These are phyloP conservation scores for Cairneyella variabilis DNA, from an alignment of 495 filamentous ascomycete genomes.

Conservation along the genomic window DNA sequence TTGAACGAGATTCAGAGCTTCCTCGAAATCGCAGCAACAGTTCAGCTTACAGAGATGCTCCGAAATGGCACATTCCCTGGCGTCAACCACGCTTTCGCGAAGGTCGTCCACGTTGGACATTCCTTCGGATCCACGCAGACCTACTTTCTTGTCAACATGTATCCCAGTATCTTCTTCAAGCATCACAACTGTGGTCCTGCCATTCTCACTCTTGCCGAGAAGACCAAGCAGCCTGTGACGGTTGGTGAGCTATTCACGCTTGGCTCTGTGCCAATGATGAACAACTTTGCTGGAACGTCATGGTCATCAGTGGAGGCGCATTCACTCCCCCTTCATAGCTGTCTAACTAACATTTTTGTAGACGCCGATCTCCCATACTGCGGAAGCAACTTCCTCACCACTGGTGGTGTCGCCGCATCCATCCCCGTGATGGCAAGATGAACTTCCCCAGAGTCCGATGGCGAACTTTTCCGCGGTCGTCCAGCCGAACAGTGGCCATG, in stretches of 20 bases:
- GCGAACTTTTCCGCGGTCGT: conserved; percentile 40
- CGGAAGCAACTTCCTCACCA: conserved; percentile 45
- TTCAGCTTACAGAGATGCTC: conserved; percentile 42
- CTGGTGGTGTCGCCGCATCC: conserved; percentile 30
- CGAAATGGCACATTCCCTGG: conserved; percentile 38
- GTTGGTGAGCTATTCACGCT: conserved; percentile 49
- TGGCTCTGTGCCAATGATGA: conserved; percentile 22
- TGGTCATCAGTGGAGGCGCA: conserved; percentile 36
- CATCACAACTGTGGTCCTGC: conserved; percentile 44
- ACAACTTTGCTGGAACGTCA: conserved; percentile 18
- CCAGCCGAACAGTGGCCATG: conserved; percentile 48
- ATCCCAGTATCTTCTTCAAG: conserved; percentile 50
- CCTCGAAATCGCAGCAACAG: conserved; percentile 50
- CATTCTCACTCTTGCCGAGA: conserved; percentile 37
- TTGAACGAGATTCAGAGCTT: conserved; percentile 50
- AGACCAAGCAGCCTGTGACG: conserved; percentile 45
- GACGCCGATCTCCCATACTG: conserved; percentile 48
- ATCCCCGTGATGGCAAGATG: conserved; percentile 36
- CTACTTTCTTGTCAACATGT: conserved; percentile 40
- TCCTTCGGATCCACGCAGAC: conserved; percentile 47
- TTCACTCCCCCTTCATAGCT: background rate
- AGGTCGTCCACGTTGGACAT: conserved; percentile 57
- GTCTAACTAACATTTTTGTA: conserved; percentile 12
- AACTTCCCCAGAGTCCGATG: conserved; percentile 38
- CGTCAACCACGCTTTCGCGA: conserved; percentile 33